Conservation (phyloP, 2,329 filamentous ascomycete species). For the Ophiocordyceps robertsii region DNA sequence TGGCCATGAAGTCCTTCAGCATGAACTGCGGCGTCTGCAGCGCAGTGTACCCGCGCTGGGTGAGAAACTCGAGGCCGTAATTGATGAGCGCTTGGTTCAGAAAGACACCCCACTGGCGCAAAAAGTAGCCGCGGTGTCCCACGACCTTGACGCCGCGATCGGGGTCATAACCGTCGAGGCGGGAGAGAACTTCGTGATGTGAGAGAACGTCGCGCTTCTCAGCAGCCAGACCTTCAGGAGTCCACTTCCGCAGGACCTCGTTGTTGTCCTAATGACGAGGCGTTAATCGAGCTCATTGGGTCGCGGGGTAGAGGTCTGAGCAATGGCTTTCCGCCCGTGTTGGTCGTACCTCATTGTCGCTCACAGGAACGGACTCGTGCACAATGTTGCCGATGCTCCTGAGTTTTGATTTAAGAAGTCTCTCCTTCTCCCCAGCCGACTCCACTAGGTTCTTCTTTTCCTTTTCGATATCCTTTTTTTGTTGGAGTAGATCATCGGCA, state of each 20-base stretch:
- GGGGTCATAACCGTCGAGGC: conserved; percentile 83
- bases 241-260: conserved; percentile 61
- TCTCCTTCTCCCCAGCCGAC: conserved; percentile 61
- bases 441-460: conserved; percentile 72
- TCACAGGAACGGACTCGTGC: conserved; percentile 73
- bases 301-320: neutral
- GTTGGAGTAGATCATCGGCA: conserved; percentile 62
- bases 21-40: conserved; percentile 89
- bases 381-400: conserved; percentile 63
- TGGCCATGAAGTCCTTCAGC: conserved; percentile 90
- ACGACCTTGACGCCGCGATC: conserved; percentile 90
- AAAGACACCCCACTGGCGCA: conserved; percentile 80
- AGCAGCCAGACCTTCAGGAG: conserved; percentile 58
- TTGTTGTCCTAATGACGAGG: conserved; percentile 55
- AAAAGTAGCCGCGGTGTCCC: conserved; percentile 86
- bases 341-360: conserved; percentile 55
- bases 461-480: conserved; percentile 67
- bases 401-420: conserved; percentile 60
- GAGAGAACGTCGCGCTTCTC: conserved; percentile 71
- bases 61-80: conserved; percentile 85
- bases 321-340: no score
- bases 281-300: neutral
- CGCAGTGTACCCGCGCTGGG: conserved; percentile 65
- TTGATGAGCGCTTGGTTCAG: conserved; percentile 89
- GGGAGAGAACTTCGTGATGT: conserved; percentile 85